These are phyloP conservation scores for Cordia subcordata DNA, from an alignment of 257 asterid species.

Conservation along the genomic window DNA sequence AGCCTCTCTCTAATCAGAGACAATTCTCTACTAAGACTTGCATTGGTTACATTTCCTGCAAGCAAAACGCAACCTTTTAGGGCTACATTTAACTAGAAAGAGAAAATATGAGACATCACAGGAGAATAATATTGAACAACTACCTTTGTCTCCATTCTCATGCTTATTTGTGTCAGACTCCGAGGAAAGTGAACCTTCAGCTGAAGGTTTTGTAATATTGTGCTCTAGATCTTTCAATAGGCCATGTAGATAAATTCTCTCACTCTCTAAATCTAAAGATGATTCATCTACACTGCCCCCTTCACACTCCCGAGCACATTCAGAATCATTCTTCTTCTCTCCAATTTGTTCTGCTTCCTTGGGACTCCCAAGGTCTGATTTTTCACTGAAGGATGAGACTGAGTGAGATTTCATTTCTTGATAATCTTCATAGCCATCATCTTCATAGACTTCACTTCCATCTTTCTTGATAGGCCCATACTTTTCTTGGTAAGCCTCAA, in stretches of 20 bases:
- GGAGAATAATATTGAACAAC: slow-evolving; percentile 1
- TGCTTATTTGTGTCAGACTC: slow-evolving; percentile 16
- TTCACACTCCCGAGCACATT: slow-evolving; percentile 18
- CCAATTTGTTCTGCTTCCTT: slow-evolving; percentile 29
- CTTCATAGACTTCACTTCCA: slow-evolving; percentile 65
- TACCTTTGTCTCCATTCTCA: slow-evolving; percentile 39
- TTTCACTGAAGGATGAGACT: slow-evolving; percentile 34
- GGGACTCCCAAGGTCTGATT: slow-evolving; percentile 39
- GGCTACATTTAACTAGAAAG: neutral
- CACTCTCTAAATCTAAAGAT: slow-evolving; percentile 47
- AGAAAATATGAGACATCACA: neutral
- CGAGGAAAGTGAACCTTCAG: slow-evolving; percentile 17
- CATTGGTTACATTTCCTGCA: slow-evolving; percentile 31
- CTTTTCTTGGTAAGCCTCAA: slow-evolving; percentile 47
- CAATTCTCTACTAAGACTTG: slow-evolving; percentile 50
- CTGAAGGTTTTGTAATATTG: slow-evolving; percentile 24
- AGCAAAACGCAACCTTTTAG: neutral
- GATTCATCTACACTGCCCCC: slow-evolving; percentile 32
- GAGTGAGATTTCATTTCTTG: slow-evolving; percentile 58
- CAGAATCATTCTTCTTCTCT: slow-evolving; percentile 15
- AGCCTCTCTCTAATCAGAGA: slow-evolving; percentile 54
- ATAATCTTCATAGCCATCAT: slow-evolving; percentile 61
- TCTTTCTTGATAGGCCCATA: slow-evolving; percentile 41
- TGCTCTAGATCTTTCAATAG: slow-evolving; percentile 50
- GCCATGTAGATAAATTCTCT: slow-evolving; percentile 44